These are phyloP conservation scores for Colletotrichum karsti DNA, from an alignment of 2,329 filamentous ascomycete species.

Conservation along the genomic window DNA sequence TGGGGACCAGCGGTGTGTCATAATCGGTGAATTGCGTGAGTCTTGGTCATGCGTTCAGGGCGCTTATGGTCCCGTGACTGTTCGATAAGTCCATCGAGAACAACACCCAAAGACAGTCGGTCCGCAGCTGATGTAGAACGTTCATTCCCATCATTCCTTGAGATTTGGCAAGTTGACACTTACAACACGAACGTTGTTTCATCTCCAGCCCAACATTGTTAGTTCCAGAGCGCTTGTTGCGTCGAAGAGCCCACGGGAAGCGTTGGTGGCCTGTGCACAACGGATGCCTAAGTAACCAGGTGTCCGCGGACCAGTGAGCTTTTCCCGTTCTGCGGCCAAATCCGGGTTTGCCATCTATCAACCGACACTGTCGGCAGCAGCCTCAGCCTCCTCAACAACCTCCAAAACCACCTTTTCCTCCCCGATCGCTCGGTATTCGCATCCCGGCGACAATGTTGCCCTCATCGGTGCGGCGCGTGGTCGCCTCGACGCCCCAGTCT, in stretches of 20 bases:
- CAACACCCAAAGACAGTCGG: too few relatives aligned
- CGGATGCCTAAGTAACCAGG: conserved; percentile 26
- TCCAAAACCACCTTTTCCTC: neutral
- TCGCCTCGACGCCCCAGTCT: conserved; percentile 54
- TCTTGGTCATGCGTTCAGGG: conserved; percentile 15
- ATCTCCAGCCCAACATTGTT: neutral
- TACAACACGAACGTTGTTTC: conserved; percentile 2
- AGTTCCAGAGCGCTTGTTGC: neutral
- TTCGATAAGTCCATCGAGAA: neutral
- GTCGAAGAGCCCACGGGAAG: neutral
- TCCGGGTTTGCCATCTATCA: conserved; percentile 41
- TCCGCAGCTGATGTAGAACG: neutral
- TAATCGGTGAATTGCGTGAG: conserved; percentile 6
- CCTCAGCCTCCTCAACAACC: neutral
- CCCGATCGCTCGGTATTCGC: conserved; percentile 25
- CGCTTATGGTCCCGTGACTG: conserved; percentile 12
- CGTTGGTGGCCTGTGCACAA: conserved; percentile 11
- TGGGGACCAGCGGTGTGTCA: conserved; percentile 24
- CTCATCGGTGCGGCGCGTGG: conserved; percentile 64
- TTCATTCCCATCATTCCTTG: neutral
- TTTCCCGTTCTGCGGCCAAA: conserved; percentile 45
- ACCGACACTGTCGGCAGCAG: conserved; percentile 42
- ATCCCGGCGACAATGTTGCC: conserved; percentile 51
- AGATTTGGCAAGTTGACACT: neutral
- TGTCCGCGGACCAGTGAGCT: conserved; percentile 36